Evolutionary conservation across 257 asterid genomes (phyloP), one percentile per base, ranked within the genome.

Genomic region (Fraxinus americana): DNA sequence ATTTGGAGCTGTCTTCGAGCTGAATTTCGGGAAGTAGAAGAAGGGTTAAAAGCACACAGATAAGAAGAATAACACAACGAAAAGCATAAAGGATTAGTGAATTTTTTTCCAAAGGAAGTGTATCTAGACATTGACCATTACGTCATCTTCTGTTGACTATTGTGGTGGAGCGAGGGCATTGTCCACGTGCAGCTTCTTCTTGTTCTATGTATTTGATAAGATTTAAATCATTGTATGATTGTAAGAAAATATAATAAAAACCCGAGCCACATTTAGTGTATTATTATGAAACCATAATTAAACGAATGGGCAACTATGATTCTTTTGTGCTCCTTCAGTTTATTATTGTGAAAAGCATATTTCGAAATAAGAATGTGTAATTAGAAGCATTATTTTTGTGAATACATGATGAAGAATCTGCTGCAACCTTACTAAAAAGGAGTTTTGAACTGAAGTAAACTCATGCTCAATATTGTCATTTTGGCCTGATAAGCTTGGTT

Each of bases 371-470:
- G 32, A 21, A 10, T 7, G 12, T 7, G 67, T 59, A 7, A 59
- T 3, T 59, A 59, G 32, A 59, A 59, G 30, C 10, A 4, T 21
- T 59, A 48, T 57, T 59, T 59, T 23, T 59, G 67, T n/a, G 67
- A 59, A 59, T 59, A 59, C 29, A n/a, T 2, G 32, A 59, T 21
- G 67, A 21, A 59, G 67, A 59, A 59, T 21, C 27, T 59, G 32
- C 67, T 21, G 67, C 67, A 21, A 59, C 5, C 5, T 21, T 59
- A 59, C 30, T n/a, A 59, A n/a, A 43, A 52, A 25, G 48, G 67
- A 65, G 65, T 74, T 69, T 59, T 73, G 17, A 25, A 57, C 70
- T 45, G 48, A 70, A 61, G 80, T 54, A 59, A 59, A 59, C 25
- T 59, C 67, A 7, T 59, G 29, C 32, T 57, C 7, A 9, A 6